Percentiles rank a stretch among this genome's conserved stretches.
Conservation (phyloP, 371 early-diverging fungal species). For the Actinomortierella ambigua region DNA sequence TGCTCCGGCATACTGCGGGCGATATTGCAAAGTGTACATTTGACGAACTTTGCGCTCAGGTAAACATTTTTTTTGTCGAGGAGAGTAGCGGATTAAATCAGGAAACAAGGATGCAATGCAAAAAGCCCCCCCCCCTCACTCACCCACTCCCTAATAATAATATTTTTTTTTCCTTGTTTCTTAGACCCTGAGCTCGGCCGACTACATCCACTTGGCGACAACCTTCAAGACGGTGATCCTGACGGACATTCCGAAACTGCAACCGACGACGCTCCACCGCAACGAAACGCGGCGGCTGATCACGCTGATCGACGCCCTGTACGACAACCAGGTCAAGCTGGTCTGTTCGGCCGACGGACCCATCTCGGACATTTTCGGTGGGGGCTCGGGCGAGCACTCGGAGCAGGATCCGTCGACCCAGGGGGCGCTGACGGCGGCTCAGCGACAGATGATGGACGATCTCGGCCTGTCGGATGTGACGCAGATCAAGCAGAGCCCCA, state of each 20-base stretch:
- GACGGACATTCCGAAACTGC: conserved; percentile 87
- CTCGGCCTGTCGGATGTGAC: conserved; percentile 55
- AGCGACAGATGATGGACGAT: conserved; percentile 66
- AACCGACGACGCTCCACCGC: conserved; percentile 67
- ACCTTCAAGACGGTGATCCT: conserved; percentile 78
- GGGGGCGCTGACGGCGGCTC: conserved; percentile 36
- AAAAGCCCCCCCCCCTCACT: background rate
- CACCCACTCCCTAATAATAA: background rate
- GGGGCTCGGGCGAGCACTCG: conserved; percentile 36
- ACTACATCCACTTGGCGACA: conserved; percentile 83
- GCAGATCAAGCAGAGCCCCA: conserved; percentile 59
- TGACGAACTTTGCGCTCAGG: conserved; percentile 80
- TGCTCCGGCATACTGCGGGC: conserved; percentile 64
- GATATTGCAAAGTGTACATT: conserved; percentile 82
- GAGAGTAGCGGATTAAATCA: background rate
- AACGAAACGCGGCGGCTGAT: conserved; percentile 94
- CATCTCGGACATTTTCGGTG: conserved; percentile 69
- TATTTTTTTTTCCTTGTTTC: background rate
- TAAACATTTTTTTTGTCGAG: conserved; percentile 9
- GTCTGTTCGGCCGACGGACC: conserved; percentile 75
- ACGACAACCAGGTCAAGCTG: conserved; percentile 76
- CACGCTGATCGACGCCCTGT: conserved; percentile 92
- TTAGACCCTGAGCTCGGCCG: conserved; percentile 82
- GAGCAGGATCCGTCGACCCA: conserved; percentile 50
- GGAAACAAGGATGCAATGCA: background rate